A percentile compares a stretch with the other conserved stretches of the same genome.
Evolutionary conservation across 108 stramenopile genomes (phyloP).

Genomic region (Pseudonitzschia multiseries): DNA sequence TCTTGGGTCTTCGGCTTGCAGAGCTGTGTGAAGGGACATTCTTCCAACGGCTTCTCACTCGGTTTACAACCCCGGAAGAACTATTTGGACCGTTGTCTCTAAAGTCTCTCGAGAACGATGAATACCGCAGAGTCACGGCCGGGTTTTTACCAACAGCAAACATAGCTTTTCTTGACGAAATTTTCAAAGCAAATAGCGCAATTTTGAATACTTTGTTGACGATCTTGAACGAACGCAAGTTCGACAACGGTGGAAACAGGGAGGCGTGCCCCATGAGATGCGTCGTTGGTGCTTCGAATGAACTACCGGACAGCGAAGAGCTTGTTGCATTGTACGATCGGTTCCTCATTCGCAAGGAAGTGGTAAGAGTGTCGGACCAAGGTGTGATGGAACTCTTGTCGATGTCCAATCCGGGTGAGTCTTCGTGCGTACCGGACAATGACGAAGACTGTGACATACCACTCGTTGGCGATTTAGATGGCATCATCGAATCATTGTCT

Average conservation of each 20-base stretch:
- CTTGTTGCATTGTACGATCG: constrained; percentile 75
- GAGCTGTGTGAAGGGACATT: constrained; percentile 62
- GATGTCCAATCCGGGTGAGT: constrained; percentile 33
- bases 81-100: constrained; percentile 66
- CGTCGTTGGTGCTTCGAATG: constrained; percentile 80
- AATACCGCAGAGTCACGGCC: constrained; percentile 60
- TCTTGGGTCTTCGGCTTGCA: constrained; percentile 59
- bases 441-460: constrained; percentile 5
- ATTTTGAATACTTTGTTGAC: constrained; percentile 76
- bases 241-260: constrained; percentile 62
- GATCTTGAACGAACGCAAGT: constrained; percentile 77
- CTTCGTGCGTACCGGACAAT: constrained; percentile 12
- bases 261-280: constrained; percentile 65
- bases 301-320: constrained; percentile 72
- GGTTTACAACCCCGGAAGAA: constrained; percentile 81
- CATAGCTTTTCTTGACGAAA: constrained; percentile 69
- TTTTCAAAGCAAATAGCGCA: constrained; percentile 79
- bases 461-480: constrained; percentile 37
- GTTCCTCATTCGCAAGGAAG: constrained; percentile 68
- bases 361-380: constrained; percentile 67
- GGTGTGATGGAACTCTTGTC: constrained; percentile 56
- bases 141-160: constrained; percentile 67
- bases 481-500: constrained; percentile 33
- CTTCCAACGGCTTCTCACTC: constrained; percentile 72
- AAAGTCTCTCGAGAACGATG: constrained; percentile 65